Evolutionary conservation across 148 eudicot genomes (phyloP).

Genomic region (Nepenthes gracilis): DNA sequence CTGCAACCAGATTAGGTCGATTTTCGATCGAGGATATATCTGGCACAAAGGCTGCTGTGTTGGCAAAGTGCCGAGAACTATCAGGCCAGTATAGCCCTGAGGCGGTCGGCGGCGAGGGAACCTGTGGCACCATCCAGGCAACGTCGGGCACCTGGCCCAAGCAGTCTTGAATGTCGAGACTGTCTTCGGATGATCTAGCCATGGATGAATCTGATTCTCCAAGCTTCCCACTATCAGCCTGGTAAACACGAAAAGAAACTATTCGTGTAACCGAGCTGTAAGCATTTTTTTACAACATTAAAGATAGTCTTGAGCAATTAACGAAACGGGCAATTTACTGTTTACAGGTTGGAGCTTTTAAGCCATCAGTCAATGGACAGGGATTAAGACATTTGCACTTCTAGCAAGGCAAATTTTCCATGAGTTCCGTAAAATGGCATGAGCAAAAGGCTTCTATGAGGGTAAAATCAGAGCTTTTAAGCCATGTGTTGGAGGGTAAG

Average conservation of each 20-base stretch:
- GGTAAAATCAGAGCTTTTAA: too few relatives aligned
- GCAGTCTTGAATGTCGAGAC: neutral
- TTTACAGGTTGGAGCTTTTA: too few relatives aligned
- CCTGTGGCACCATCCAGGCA: conserved; percentile 1
- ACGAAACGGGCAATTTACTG: too few relatives aligned
- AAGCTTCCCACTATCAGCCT: conserved; percentile 72
- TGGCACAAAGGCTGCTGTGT: neutral
- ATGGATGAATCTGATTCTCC: conserved; percentile 54
- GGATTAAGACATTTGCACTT: too few relatives aligned
- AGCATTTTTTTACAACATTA: too few relatives aligned
- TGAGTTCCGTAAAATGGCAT: too few relatives aligned
- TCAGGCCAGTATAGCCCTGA: conserved; percentile 3
- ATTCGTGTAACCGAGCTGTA: too few relatives aligned
- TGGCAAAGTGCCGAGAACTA: neutral
- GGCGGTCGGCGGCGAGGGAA: conserved; percentile 1
- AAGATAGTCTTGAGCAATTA: too few relatives aligned
- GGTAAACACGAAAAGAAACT: neutral
- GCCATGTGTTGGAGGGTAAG: too few relatives aligned
- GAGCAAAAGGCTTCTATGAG: too few relatives aligned
- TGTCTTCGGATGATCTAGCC: conserved; percentile 16
- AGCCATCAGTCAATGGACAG: too few relatives aligned
- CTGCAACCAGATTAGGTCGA: neutral
- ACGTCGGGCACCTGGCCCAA: conserved; percentile 3
- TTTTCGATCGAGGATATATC: neutral
- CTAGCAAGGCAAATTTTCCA: too few relatives aligned